Evolutionary conservation across 768 basidiomycete genomes (phyloP).

Genomic region (Kwoniella heveanensis): DNA sequence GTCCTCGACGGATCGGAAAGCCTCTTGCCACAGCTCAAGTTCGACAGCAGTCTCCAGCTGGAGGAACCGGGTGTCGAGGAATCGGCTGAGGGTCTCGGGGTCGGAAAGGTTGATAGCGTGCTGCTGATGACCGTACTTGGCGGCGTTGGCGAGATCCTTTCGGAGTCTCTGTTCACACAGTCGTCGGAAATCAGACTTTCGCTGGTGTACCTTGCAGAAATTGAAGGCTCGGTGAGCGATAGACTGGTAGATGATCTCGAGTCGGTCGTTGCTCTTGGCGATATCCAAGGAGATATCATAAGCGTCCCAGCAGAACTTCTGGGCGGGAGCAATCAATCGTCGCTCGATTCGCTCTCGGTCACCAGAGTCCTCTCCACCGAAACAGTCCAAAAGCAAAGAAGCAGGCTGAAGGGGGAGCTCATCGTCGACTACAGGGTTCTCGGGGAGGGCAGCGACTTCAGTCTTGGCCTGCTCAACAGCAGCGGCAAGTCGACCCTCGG

Average conservation of each 20-base stretch:
- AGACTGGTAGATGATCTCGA: slow-evolving; percentile 93
- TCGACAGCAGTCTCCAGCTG: slow-evolving; percentile 96
- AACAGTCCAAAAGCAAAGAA: slow-evolving; percentile 84
- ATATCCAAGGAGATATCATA: slow-evolving; percentile 95
- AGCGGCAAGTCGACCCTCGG: slow-evolving; percentile 52
- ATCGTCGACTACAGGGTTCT: slow-evolving; percentile 74
- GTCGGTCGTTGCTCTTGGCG: slow-evolving; percentile 87
- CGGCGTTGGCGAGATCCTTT: slow-evolving; percentile 88
- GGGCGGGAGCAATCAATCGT: slow-evolving; percentile 92
- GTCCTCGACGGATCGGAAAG: slow-evolving; percentile 97
- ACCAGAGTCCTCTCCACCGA: slow-evolving; percentile 60
- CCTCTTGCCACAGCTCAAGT: slow-evolving; percentile 98
- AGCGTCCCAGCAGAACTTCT: slow-evolving; percentile 98
- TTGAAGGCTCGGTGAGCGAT: slow-evolving; percentile 96
- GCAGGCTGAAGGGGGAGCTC: slow-evolving; percentile 95
- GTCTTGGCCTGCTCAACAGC: slow-evolving; percentile 57
- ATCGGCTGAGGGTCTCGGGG: slow-evolving; percentile 88
- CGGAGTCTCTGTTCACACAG: slow-evolving; percentile 88
- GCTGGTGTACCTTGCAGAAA: slow-evolving; percentile 89
- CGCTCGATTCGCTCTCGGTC: slow-evolving; percentile 93
- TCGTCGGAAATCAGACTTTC: slow-evolving; percentile 95
- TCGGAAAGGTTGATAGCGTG: slow-evolving; percentile 95
- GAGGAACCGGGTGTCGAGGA: slow-evolving; percentile 94
- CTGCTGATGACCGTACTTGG: slow-evolving; percentile 90
- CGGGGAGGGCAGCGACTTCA: slow-evolving; percentile 48